Evolutionary conservation across 768 basidiomycete genomes (phyloP), one percentile per base, ranked within the genome.

Genomic region (Leucocoprinus birnbaumii): DNA sequence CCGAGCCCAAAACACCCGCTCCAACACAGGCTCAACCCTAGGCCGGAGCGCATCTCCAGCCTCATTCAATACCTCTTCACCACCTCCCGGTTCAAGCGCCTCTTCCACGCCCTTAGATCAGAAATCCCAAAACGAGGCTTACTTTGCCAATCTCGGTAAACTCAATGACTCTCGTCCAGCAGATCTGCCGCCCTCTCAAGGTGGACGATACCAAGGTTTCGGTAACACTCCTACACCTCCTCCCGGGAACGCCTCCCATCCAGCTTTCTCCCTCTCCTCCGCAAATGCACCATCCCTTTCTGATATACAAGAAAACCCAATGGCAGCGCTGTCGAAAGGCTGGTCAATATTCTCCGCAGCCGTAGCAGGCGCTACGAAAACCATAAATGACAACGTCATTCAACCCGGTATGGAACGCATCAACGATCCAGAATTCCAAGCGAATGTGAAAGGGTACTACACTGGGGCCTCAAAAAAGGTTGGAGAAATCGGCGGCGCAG

Each of bases 301-400:
- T 40, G 95, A 99, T 18, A 71, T 98, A 26, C 91, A 96, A 66
- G 83, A 88, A 43, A 92, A 93, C 65, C 96, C 96, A 0, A 69
- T 87, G 35, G 85, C 82, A 8, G 95, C 96, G 0, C 70, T 98
- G 13, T 83, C 83, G 63, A 98, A 98, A 73, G 94, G 95, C 43
- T 98, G 97, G 97, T 92, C 93, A 22, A 71, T 98, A n/a, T 87
- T 99, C 65, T 89, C 92, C 25, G 80, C 89, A 0, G 94, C 86
- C 31, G 86, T 98, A 13, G 81, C 72, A 1, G 89, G 87, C 48
- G 94, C 94, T 18, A 80, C 85, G 4, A 83, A 83, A 62, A 88
- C 72, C 16, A 90, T 98, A 47, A 81, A 83, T 60, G 90, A 94
- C 66, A 87, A 83, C 61, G 89, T 98, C 42, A 88, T 98, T 56